phyloP scores from a whole-genome alignment of 345 rosid species.

The Arabidopsis arenosa region DNA sequence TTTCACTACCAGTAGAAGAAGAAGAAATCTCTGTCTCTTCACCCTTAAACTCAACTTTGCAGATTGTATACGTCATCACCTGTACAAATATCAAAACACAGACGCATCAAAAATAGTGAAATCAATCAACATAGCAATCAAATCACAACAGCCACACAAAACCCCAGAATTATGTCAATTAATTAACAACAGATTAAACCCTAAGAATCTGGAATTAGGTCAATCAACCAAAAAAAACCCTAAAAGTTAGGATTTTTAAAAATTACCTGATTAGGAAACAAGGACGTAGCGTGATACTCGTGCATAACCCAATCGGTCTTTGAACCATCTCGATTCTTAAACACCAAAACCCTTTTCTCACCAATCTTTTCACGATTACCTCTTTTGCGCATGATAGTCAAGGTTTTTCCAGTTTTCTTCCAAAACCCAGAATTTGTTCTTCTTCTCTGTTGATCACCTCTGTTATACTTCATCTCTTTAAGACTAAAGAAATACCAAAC shows the following conservation, averaged over 20 bases:
- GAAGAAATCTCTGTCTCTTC: conserved; percentile 2
- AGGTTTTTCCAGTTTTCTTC: conserved; percentile 43
- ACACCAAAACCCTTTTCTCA: conserved; percentile 54
- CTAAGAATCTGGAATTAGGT: not conserved
- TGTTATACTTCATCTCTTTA: conserved; percentile 31
- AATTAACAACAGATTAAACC: not conserved
- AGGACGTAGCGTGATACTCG: conserved; percentile 34
- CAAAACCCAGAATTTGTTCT: conserved; percentile 22
- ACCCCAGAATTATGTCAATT: not conserved
- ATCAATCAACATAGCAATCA: not conserved
- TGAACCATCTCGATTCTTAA: conserved; percentile 17
- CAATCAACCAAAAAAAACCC: not conserved
- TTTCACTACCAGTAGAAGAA: conserved; percentile 7
- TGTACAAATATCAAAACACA: conserved; percentile 5
- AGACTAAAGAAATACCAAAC: conserved; percentile 16
- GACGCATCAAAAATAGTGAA: not conserved
- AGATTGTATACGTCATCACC: conserved; percentile 37
- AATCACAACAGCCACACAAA: not conserved
- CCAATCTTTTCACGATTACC: conserved; percentile 41
- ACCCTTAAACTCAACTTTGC: conserved; percentile 46
- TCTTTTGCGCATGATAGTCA: conserved; percentile 17
- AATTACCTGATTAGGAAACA: conserved; percentile 6
- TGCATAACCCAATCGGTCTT: conserved; percentile 47
- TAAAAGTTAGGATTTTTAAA: not conserved
- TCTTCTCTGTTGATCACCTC: conserved; percentile 18